These are phyloP conservation scores for Populus hybrid DNA, from an alignment of 441 rosid species.

Conservation along the genomic window DNA sequence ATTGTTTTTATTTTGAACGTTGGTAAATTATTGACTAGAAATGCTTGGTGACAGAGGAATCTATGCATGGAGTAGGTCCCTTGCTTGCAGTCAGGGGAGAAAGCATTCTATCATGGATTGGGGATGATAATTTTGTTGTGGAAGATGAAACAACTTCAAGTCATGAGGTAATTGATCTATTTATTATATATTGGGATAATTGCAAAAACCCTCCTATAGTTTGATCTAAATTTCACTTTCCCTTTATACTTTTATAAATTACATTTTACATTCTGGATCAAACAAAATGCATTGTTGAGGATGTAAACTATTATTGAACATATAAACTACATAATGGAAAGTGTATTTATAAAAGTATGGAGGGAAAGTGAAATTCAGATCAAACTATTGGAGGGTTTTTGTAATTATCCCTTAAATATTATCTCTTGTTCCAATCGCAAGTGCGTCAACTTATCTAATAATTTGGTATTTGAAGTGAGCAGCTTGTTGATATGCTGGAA, in stretches of 20 bases:
- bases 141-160: conserved; percentile 46
- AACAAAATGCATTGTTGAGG: too few relatives aligned
- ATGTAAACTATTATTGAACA: too few relatives aligned
- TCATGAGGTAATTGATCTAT: conserved; percentile 49
- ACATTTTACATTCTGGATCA: too few relatives aligned
- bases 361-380: too few relatives aligned
- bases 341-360: too few relatives aligned
- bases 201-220: too few relatives aligned
- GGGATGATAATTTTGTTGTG: conserved; percentile 63
- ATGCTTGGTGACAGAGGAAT: conserved; percentile 43
- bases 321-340: too few relatives aligned
- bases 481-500: not conserved
- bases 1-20: conserved; percentile 3
- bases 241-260: not conserved
- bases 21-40: not conserved
- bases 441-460: not conserved
- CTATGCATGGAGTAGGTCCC: conserved; percentile 40
- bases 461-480: not conserved
- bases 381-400: too few relatives aligned
- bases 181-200: too few relatives aligned
- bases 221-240: not conserved
- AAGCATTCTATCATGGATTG: conserved; percentile 63
- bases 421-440: not conserved
- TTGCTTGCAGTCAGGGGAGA: conserved; percentile 78
- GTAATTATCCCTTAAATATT: not conserved